Evolutionary conservation across 768 basidiomycete genomes (phyloP).

Genomic region (Pholiota microspora): DNA sequence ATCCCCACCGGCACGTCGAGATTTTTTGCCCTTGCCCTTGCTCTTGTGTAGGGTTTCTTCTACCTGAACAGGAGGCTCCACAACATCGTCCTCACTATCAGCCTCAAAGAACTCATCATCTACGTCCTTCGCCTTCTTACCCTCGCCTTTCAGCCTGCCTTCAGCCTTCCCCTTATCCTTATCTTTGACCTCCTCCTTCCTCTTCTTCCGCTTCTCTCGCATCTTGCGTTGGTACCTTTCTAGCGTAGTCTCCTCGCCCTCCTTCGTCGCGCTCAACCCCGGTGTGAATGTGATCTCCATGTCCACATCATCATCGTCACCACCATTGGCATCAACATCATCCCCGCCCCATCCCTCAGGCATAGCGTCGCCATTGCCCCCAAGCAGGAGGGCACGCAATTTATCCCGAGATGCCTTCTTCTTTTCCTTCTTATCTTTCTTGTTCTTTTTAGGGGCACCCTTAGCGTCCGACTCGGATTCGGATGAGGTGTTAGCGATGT

Average conservation of each 20-base stretch:
- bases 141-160: constrained; percentile 18
- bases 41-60: constrained; percentile 17
- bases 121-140: constrained; percentile 24
- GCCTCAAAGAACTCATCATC: constrained; percentile 80
- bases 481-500: constrained; percentile 70
- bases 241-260: constrained; percentile 78
- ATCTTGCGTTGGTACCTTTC: constrained; percentile 88
- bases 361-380: constrained; percentile 59
- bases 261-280: constrained; percentile 60
- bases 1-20: not conserved
- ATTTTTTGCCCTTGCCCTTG: constrained; percentile 16
- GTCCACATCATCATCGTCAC: constrained; percentile 56
- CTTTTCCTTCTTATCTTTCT: constrained; percentile 22
- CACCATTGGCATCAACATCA: constrained; percentile 15
- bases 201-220: constrained; percentile 83
- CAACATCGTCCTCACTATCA: constrained; percentile 32
- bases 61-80: not conserved
- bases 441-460: constrained; percentile 3
- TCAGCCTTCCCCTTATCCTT: constrained; percentile 24
- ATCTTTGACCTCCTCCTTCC: constrained; percentile 65
- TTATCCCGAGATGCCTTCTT: constrained; percentile 57
- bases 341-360: constrained; percentile 83
- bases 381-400: constrained; percentile 75
- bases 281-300: constrained; percentile 97
- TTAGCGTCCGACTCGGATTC: constrained; percentile 55